Percentiles rank a stretch among this genome's conserved stretches.
phyloP scores from a whole-genome alignment of 352 stramenopile species.

The Phytophthora syringae region DNA sequence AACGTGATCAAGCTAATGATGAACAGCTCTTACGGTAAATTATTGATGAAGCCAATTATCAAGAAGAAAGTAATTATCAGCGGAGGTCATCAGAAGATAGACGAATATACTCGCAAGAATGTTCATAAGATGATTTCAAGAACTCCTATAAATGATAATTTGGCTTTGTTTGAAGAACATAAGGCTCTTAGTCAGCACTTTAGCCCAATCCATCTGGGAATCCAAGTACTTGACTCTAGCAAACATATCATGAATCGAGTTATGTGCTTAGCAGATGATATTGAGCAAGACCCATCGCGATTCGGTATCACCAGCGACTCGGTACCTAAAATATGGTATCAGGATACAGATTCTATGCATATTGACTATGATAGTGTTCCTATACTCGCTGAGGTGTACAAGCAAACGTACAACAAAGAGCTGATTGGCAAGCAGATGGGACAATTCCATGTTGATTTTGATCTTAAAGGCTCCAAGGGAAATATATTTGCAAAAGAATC shows the following conservation, averaged over 20 bases:
- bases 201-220: constrained; percentile 6
- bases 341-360: constrained; percentile 9
- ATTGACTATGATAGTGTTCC: constrained; percentile 12
- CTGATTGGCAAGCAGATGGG: constrained; percentile 12
- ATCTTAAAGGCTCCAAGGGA: constrained; percentile 1
- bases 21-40: constrained; percentile 11
- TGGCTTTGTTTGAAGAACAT: constrained; percentile 15
- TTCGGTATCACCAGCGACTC: too few species aligned
- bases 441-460: constrained; percentile 13
- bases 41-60: constrained; percentile 11
- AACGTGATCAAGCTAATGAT: constrained; percentile 16
- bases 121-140: constrained; percentile 15
- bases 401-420: constrained; percentile 1
- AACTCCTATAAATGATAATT: constrained; percentile 2
- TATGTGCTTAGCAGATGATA: constrained; percentile 7
- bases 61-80: constrained; percentile 11
- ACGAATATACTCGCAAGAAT: constrained; percentile 16
- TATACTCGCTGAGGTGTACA: constrained; percentile 1
- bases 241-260: constrained; percentile 18
- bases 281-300: not conserved
- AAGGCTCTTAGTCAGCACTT: constrained; percentile 10
- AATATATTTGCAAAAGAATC: constrained; percentile 8
- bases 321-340: constrained; percentile 10
- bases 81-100: not conserved
- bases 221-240: constrained; percentile 4